A percentile compares a stretch with the other conserved stretches of the same genome.
phyloP scores from a whole-genome alignment of 768 basidiomycete species.

The Rhodotorula toruloides region DNA sequence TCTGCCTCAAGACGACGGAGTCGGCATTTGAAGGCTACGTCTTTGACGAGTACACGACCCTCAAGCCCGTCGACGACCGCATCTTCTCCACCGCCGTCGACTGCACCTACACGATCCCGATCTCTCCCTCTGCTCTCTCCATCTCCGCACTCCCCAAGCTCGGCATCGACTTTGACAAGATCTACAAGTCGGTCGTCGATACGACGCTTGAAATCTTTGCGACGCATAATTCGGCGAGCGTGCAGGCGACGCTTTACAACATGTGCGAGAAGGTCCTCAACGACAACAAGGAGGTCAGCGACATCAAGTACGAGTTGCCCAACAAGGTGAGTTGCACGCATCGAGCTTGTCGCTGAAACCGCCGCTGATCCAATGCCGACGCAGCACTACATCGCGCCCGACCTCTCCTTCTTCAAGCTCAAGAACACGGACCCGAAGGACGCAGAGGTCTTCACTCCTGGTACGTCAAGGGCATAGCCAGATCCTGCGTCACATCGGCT shows the following conservation, averaged over 20 bases:
- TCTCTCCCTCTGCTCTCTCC: conserved; percentile 48
- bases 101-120: conserved; percentile 49
- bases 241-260: conserved; percentile 66
- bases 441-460: conserved; percentile 69
- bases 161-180: conserved; percentile 57
- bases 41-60: conserved; percentile 61
- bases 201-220: conserved; percentile 78
- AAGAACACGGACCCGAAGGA: conserved; percentile 50
- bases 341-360: background rate
- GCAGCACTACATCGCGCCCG: conserved; percentile 77
- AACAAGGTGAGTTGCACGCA: conserved; percentile 51
- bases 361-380: conserved; percentile 49
- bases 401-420: conserved; percentile 55
- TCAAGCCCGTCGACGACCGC: conserved; percentile 71
- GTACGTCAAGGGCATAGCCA: too few species aligned
- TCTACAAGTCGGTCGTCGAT: conserved; percentile 55
- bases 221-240: conserved; percentile 67
- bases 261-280: conserved; percentile 57
- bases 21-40: conserved; percentile 64
- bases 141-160: conserved; percentile 45
- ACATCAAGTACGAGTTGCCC: conserved; percentile 69
- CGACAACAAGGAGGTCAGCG: conserved; percentile 59
- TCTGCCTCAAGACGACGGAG: conserved; percentile 80
- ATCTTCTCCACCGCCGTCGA: conserved; percentile 87
- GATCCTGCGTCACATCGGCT: too few species aligned